A percentile compares a stretch with the other conserved stretches of the same genome.
These are phyloP conservation scores for Rehmannia glutinosa DNA, from an alignment of 257 asterid species.

Conservation along the genomic window DNA sequence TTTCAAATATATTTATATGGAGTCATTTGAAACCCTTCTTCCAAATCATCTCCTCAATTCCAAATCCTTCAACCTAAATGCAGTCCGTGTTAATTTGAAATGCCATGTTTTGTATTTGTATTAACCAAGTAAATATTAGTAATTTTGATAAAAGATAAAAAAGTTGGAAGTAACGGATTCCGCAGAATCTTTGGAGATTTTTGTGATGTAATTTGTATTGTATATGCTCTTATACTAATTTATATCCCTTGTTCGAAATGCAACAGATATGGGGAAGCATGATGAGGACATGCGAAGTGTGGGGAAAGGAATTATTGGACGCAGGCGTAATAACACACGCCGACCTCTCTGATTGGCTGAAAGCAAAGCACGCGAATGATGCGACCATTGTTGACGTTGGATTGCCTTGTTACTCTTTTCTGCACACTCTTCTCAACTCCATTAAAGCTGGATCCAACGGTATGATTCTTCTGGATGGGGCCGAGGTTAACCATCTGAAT, in stretches of 20 bases:
- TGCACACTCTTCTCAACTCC: constrained; percentile 57
- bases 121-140: too few relatives aligned
- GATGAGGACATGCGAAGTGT: constrained; percentile 58
- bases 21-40: too few relatives aligned
- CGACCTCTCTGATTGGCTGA: constrained; percentile 81
- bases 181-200: too few relatives aligned
- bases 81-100: neutral
- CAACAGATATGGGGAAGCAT: constrained; percentile 76
- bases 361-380: constrained; percentile 48
- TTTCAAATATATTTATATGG: too few relatives aligned
- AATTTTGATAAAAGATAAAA: too few relatives aligned
- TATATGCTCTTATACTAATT: too few relatives aligned
- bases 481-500: constrained; percentile 71
- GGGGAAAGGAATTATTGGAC: constrained; percentile 65
- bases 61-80: too few relatives aligned
- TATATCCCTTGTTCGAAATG: too few relatives aligned
- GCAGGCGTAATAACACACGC: constrained; percentile 40
- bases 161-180: neutral
- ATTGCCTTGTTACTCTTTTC: constrained; percentile 64
- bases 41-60: too few relatives aligned
- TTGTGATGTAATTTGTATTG: too few relatives aligned
- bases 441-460: constrained; percentile 68
- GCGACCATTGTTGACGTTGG: constrained; percentile 54
- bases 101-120: neutral
- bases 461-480: constrained; percentile 55